phyloP scores from a whole-genome alignment of 2,329 filamentous ascomycete species.

The Fusarium sp. region DNA sequence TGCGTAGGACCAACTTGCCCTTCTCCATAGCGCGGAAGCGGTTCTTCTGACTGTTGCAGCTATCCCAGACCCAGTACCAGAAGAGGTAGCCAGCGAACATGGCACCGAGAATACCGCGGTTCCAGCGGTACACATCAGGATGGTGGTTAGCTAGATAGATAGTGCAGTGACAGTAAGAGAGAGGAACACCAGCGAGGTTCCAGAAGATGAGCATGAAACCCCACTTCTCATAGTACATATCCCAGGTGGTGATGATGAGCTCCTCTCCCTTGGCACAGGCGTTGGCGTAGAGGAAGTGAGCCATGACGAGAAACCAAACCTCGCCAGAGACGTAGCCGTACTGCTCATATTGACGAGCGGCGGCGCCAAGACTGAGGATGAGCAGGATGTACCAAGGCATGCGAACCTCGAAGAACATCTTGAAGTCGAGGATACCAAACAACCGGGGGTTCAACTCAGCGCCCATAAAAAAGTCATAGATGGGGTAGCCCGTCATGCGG shows the following conservation, averaged over 20 bases:
- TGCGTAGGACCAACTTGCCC: constrained; percentile 73
- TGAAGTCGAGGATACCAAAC: constrained; percentile 88
- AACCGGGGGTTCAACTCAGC: constrained; percentile 89
- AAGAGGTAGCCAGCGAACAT: constrained; percentile 79
- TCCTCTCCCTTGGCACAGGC: constrained; percentile 93
- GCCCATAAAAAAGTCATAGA: constrained; percentile 96
- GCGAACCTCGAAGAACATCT: constrained; percentile 96
- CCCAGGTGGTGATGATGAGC: constrained; percentile 88
- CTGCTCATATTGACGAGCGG: constrained; percentile 81
- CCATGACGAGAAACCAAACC: constrained; percentile 83
- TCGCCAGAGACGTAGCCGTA: constrained; percentile 90
- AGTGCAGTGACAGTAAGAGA: constrained; percentile 93
- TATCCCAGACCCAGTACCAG: constrained; percentile 93
- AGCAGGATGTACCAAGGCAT: constrained; percentile 93
- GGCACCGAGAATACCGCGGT: constrained; percentile 68
- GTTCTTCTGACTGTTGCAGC: constrained; percentile 92
- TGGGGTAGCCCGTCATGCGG: constrained; percentile 85
- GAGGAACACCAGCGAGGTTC: constrained; percentile 90
- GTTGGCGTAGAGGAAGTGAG: constrained; percentile 91
- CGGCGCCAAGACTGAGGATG: constrained; percentile 77
- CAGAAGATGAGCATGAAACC: constrained; percentile 99
- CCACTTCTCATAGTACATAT: constrained; percentile 98
- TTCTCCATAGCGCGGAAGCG: constrained; percentile 83
- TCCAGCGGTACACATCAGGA: constrained; percentile 80
- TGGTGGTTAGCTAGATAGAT: constrained; percentile 87